Evolutionary conservation across 177 flowering plant genomes (phyloP).

Genomic region (Vitis hybrid): DNA sequence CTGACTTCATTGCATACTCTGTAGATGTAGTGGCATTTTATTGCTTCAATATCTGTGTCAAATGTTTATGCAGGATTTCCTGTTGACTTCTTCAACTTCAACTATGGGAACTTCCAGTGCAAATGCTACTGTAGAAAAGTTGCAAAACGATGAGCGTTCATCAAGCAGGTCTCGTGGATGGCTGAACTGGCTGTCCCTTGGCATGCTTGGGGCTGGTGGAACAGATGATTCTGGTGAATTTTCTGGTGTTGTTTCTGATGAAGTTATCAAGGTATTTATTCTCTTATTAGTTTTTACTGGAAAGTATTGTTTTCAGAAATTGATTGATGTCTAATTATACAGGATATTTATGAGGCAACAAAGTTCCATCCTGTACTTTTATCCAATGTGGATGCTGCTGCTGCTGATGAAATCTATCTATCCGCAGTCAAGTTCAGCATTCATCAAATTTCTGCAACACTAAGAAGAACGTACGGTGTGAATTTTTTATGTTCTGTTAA

Average conservation of each 20-base stretch:
- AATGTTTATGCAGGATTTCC: conserved; percentile 43
- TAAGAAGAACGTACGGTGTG: conserved; percentile 50
- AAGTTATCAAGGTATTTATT: conserved; percentile 66
- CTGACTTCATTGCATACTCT: not conserved
- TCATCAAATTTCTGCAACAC: conserved; percentile 42
- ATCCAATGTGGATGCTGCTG: conserved; percentile 26
- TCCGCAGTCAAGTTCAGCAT: conserved; percentile 53
- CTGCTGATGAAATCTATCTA: conserved; percentile 37
- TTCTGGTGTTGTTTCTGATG: conserved; percentile 95
- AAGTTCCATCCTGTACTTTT: conserved; percentile 56
- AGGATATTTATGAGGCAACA: conserved; percentile 95
- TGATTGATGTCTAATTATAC: conserved; percentile 13
- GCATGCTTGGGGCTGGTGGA: conserved; percentile 99
- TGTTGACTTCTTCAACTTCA: conserved; percentile 29
- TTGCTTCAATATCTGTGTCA: not conserved
- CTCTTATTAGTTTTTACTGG: not conserved
- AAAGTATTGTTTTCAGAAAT: not conserved
- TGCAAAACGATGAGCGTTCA: conserved; percentile 48
- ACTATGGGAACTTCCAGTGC: conserved; percentile 22
- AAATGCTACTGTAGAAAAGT: conserved; percentile 35
- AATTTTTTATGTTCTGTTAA: not conserved
- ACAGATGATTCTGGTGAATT: conserved; percentile 85
- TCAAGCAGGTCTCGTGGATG: conserved; percentile 69
- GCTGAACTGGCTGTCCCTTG: conserved; percentile 92
- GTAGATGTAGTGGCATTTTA: not conserved